Conservation (phyloP, 2,329 filamentous ascomycete genomes). For the Trichoderma sp. region DNA sequence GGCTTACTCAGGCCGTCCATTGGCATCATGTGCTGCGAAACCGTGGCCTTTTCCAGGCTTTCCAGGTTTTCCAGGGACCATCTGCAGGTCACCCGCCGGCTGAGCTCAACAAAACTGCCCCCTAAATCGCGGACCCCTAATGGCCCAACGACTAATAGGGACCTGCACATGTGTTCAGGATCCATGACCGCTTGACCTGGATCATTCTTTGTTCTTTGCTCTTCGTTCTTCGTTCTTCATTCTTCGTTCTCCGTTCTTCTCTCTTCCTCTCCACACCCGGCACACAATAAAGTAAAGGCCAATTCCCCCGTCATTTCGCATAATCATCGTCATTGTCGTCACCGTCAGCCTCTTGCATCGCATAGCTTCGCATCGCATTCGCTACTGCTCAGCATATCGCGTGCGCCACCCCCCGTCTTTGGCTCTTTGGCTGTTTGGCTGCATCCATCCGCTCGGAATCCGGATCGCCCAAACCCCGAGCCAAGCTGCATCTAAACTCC, state of each 20-base stretch:
- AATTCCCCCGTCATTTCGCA: background rate
- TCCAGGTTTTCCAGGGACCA: background rate
- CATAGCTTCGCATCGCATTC: background rate
- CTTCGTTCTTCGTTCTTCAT: background rate
- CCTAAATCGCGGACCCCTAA: slow-evolving; percentile 3
- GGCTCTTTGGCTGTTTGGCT: too few relatives aligned
- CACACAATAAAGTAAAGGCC: background rate
- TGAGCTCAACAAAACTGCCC: slow-evolving; percentile 10
- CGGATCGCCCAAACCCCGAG: slow-evolving; percentile 13
- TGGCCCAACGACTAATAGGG: background rate
- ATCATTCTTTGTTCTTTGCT: background rate
- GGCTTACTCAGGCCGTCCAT: background rate
- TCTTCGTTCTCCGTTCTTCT: background rate
- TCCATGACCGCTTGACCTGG: background rate
- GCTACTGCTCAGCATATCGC: background rate
- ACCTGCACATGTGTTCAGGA: background rate
- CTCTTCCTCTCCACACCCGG: background rate
- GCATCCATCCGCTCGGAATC: slow-evolving; percentile 4
- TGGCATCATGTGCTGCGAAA: background rate
- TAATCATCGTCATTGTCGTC: background rate
- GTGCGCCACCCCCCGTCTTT: background rate
- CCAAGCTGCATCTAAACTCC: slow-evolving; percentile 1
- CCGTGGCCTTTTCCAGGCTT: background rate
- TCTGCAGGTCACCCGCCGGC: slow-evolving; percentile 4
- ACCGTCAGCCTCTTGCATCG: background rate